Evolutionary conservation across 176 grass and related monocot genomes (phyloP).

Genomic region (Carex myosuroides): DNA sequence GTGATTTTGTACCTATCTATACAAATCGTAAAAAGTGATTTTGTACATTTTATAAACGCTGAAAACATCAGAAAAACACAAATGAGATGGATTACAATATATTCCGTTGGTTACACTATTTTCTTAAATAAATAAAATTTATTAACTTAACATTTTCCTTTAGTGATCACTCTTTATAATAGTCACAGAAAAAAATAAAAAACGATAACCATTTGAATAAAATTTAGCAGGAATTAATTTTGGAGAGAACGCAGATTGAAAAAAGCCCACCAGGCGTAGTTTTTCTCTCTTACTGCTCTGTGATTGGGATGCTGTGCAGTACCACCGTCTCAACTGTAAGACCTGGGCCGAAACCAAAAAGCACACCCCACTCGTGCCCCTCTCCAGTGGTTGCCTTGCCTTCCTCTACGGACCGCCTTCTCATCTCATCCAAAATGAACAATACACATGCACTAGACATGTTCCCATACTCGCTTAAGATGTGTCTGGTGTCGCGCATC

Average conservation of each 20-base stretch:
- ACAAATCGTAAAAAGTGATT: too few relatives aligned
- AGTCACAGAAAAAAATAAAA: background rate
- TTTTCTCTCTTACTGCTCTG: background rate
- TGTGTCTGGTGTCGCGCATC: too few relatives aligned
- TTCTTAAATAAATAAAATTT: background rate
- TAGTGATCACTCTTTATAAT: background rate
- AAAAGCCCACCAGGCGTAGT: background rate
- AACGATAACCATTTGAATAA: background rate
- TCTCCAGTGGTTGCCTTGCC: constrained; percentile 2
- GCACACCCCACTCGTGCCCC: constrained; percentile 10
- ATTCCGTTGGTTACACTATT: background rate
- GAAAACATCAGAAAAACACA: background rate
- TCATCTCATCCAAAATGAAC: too few relatives aligned
- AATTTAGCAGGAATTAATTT: background rate
- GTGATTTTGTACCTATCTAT: too few relatives aligned
- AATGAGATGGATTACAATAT: background rate
- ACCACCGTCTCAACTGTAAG: constrained; percentile 10
- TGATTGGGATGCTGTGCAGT: constrained; percentile 1
- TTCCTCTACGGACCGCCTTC: background rate
- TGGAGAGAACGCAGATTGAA: background rate
- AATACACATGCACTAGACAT: too few relatives aligned
- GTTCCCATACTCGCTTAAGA: too few relatives aligned
- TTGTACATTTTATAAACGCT: background rate
- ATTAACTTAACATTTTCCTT: background rate
- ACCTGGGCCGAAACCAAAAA: constrained; percentile 1